Evolutionary conservation across 352 stramenopile species (phyloP).

Genomic region (Pythium grandisporangium): DNA sequence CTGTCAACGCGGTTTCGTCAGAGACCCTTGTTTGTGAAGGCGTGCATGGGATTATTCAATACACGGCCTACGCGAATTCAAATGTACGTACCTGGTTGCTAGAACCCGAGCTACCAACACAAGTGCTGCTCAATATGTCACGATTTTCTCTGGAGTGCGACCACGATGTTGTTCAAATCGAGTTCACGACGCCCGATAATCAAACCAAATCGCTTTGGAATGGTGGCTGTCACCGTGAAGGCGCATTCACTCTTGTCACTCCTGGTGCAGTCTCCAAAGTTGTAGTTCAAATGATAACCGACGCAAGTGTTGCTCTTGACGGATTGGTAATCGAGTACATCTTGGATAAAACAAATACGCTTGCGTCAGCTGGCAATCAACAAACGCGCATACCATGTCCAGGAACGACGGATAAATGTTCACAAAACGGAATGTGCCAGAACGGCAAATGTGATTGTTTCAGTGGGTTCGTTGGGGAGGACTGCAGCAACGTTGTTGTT

Average conservation of each 20-base stretch:
- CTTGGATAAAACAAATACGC: too few relatives aligned
- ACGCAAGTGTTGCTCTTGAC: conserved; percentile 26
- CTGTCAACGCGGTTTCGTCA: too few relatives aligned
- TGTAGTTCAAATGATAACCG: conserved; percentile 25
- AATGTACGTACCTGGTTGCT: too few relatives aligned
- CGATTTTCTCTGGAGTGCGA: conserved; percentile 54
- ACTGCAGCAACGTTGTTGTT: conserved; percentile 45
- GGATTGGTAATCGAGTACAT: conserved; percentile 40
- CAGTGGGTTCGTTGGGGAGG: conserved; percentile 46
- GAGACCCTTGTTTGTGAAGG: too few relatives aligned
- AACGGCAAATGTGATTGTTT: conserved; percentile 37
- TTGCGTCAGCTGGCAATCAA: too few relatives aligned
- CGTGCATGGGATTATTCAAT: too few relatives aligned
- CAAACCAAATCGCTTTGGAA: conserved; percentile 22
- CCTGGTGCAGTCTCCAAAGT: conserved; percentile 17
- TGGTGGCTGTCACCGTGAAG: conserved; percentile 35
- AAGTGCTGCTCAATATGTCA: conserved; percentile 31
- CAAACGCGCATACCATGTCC: conserved; percentile 30
- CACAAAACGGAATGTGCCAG: conserved; percentile 33
- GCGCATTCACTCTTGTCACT: conserved; percentile 29
- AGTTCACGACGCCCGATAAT: conserved; percentile 4
- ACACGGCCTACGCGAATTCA: too few relatives aligned
- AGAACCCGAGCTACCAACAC: neutral
- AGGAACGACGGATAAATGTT: too few relatives aligned
- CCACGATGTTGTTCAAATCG: conserved; percentile 30